phyloP scores from a whole-genome alignment of 805 yeast species.

The Candida sanyiensis region DNA sequence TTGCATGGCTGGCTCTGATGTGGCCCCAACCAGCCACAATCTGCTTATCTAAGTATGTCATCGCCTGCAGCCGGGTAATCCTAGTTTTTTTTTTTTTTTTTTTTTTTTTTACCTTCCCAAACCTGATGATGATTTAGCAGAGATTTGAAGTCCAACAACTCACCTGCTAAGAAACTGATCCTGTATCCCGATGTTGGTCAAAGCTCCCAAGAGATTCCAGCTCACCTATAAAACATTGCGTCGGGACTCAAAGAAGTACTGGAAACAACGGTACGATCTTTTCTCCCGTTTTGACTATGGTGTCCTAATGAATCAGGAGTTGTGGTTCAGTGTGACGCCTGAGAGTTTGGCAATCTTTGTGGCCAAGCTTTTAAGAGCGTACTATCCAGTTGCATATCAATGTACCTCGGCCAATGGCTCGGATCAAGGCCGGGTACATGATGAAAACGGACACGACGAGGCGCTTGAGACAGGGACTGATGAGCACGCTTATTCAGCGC shows the following conservation, averaged over 20 bases:
- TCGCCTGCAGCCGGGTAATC: too few relatives aligned
- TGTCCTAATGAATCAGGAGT: constrained; percentile 58
- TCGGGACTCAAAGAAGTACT: constrained; percentile 31
- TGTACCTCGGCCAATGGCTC: not conserved
- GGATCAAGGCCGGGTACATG: not conserved
- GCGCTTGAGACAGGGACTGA: not conserved
- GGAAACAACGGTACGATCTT: constrained; percentile 54
- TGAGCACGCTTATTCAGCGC: too few relatives aligned
- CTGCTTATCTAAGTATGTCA: not conserved
- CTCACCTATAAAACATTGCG: constrained; percentile 13
- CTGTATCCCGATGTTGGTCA: too few relatives aligned
- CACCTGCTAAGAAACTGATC: not conserved
- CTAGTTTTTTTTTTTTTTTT: too few relatives aligned
- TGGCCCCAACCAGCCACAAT: too few relatives aligned
- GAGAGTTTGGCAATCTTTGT: constrained; percentile 61
- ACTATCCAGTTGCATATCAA: constrained; percentile 34
- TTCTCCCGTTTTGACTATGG: constrained; percentile 66
- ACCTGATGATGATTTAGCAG: not conserved
- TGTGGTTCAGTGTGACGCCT: constrained; percentile 89
- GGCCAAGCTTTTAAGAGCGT: constrained; percentile 46
- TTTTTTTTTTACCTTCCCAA: too few relatives aligned
- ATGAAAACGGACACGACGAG: not conserved
- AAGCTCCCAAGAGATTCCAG: constrained; percentile 2
- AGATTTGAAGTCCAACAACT: not conserved
- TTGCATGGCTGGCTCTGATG: not conserved